Percentiles rank a stretch among this genome's conserved stretches.
These are phyloP conservation scores for Talaromyces amestolkiae DNA, from an alignment of 2,329 filamentous ascomycete genomes.

Conservation along the genomic window DNA sequence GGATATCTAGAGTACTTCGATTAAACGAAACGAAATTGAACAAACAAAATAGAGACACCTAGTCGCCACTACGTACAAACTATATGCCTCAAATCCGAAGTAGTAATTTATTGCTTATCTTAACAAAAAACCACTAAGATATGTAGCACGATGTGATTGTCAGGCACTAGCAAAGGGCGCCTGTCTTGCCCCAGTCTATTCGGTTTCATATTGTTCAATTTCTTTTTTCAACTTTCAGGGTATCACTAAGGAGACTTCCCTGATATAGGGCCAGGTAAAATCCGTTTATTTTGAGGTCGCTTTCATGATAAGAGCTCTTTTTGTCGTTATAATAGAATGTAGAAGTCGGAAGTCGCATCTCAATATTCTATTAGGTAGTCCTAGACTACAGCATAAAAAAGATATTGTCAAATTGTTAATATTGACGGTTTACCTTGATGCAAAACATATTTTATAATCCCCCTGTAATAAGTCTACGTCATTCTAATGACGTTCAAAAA, in stretches of 20 bases:
- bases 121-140: not conserved
- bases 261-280: not conserved
- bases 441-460: not conserved
- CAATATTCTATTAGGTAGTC: not conserved
- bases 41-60: not conserved
- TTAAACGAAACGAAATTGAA: not conserved
- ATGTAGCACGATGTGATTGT: not conserved
- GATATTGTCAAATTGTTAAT: not conserved
- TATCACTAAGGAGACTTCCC: not conserved
- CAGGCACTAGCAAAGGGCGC: not conserved
- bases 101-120: not conserved
- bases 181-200: not conserved
- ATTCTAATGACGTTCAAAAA: not conserved
- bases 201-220: too few species aligned
- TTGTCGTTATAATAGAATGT: not conserved
- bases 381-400: not conserved
- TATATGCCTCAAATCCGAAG: not conserved
- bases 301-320: not conserved
- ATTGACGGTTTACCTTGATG: not conserved
- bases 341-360: not conserved
- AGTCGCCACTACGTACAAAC: not conserved
- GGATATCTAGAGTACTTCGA: not conserved
- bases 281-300: not conserved
- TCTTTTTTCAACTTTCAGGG: too few species aligned
- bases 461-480: not conserved